These are phyloP conservation scores for Acorus gramineus DNA, from an alignment of 106 monocot species.

Conservation along the genomic window DNA sequence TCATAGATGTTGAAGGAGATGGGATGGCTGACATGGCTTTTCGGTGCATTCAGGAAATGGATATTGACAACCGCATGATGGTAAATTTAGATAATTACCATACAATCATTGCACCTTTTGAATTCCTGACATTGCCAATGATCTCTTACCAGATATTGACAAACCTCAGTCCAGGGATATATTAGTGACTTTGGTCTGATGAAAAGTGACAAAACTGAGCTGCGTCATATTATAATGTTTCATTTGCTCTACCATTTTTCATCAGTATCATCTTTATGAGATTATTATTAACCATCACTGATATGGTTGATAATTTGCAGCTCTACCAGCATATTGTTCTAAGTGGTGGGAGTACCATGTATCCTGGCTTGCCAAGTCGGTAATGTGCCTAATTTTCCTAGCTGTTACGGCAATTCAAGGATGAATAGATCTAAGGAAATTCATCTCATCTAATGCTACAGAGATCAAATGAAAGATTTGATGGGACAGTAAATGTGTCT, in stretches of 20 bases:
- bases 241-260: neutral
- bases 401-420: too few species aligned
- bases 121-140: neutral
- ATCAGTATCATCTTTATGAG: neutral
- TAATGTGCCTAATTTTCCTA: conserved; percentile 8
- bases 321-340: conserved; percentile 99
- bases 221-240: too few species aligned
- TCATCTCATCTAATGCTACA: too few species aligned
- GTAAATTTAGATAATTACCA: conserved; percentile 16
- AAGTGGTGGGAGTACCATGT: conserved; percentile 99
- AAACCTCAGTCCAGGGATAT: too few species aligned
- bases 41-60: conserved; percentile 98
- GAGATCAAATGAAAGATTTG: too few species aligned
- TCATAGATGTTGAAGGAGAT: conserved; percentile 99
- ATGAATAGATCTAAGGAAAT: too few species aligned
- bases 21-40: conserved; percentile 99
- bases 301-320: conserved; percentile 32
- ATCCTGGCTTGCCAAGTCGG: conserved; percentile 98
- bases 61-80: conserved; percentile 96
- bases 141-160: too few species aligned
- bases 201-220: too few species aligned
- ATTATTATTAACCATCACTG: neutral
- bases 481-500: too few species aligned
- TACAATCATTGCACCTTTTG: neutral
- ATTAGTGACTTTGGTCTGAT: too few species aligned